Base-by-base conservation (phyloP, 306 rosid genomes). In the Dryas alaskensis region DNA sequence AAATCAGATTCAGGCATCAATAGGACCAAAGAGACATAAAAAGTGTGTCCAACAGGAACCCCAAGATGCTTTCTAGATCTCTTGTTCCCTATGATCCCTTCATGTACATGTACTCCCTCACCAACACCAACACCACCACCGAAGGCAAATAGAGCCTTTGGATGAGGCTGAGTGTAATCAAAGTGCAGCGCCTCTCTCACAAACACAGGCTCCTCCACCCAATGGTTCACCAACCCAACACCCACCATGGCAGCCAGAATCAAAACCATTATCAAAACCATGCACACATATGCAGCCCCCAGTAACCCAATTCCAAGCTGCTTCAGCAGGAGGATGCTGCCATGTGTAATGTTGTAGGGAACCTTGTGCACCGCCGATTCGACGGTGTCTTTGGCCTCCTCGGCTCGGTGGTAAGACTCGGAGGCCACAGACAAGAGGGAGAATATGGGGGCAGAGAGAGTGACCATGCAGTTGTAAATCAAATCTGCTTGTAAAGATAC, bases 1-100 rank as follows among this genome's bases (percentile, higher is more conserved):
- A 80, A 93, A 50, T 81, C 86, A 74, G 97, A 93, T 77, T 93
- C 97, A 1, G 98, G 97, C 96, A 93, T 83, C 75, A 83, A 50
- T 51, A 93, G 90, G 9, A 48, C 48, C 80, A 89, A 79, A 64
- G 91, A 83, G 11, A 82, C 88, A 42, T 53, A 39, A 67, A 83
- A 86, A 3, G 87, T 83, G 65, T 89, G 98, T 4, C 97, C 94
- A 69, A 80, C 80, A 0, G 98, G 96, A 76, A 93, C 78, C 48
- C 82, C 86, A 27, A 70, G 73, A 0, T 60, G 80, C 68, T 65
- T 85, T 73, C 64, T 59, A 19, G 39, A 22, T 8, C 43, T 82
- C 79, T 63, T 79, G 49, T 31, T 31, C 37, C 37, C 37, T 31
- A 31, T 31, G 37, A 31, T 31, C 37, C 37, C 37, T 31, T 31